Percentiles rank a stretch among this genome's conserved stretches.
These are phyloP conservation scores for Plantago elongata DNA, from an alignment of 257 asterid species.

Conservation along the genomic window DNA sequence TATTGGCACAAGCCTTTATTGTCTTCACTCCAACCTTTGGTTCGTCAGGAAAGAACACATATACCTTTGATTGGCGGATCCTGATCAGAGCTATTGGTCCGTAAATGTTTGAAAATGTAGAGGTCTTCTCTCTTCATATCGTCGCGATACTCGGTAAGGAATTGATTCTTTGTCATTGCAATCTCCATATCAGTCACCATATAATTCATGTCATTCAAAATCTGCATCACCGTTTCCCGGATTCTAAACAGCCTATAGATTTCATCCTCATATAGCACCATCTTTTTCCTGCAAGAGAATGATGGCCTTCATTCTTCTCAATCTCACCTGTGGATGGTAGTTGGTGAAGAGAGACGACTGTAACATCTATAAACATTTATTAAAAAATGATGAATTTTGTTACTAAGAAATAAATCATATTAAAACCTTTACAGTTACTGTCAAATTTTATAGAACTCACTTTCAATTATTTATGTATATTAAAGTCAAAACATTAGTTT, in stretches of 20 bases:
- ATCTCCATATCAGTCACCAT: slow-evolving; percentile 40
- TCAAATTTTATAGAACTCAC: too few relatives aligned
- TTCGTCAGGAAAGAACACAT: slow-evolving; percentile 79
- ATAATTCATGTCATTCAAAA: slow-evolving; percentile 45
- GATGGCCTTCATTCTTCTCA: too few relatives aligned
- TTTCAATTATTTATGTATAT: too few relatives aligned
- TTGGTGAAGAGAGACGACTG: too few relatives aligned
- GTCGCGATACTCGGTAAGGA: slow-evolving; percentile 51
- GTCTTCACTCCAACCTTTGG: slow-evolving; percentile 71
- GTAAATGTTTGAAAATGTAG: slow-evolving; percentile 39
- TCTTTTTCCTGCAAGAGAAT: slow-evolving; percentile 14
- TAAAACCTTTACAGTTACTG: too few relatives aligned
- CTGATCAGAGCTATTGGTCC: slow-evolving; percentile 49
- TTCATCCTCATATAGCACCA: slow-evolving; percentile 46
- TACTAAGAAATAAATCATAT: too few relatives aligned
- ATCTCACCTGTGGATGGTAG: too few relatives aligned
- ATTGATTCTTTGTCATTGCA: slow-evolving; percentile 39
- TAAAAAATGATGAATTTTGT: too few relatives aligned
- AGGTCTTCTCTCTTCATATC: slow-evolving; percentile 79
- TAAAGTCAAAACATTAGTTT: too few relatives aligned
- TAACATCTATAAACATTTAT: too few relatives aligned
- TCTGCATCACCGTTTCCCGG: slow-evolving; percentile 44
- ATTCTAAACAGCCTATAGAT: slow-evolving; percentile 33
- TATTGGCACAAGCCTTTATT: slow-evolving; percentile 58
- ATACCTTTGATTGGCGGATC: too few relatives aligned